A percentile compares a stretch with the other conserved stretches of the same genome.
Evolutionary conservation across 2,329 filamentous ascomycete species (phyloP).

Genomic region (Tolypocladium cylindrosporum): DNA sequence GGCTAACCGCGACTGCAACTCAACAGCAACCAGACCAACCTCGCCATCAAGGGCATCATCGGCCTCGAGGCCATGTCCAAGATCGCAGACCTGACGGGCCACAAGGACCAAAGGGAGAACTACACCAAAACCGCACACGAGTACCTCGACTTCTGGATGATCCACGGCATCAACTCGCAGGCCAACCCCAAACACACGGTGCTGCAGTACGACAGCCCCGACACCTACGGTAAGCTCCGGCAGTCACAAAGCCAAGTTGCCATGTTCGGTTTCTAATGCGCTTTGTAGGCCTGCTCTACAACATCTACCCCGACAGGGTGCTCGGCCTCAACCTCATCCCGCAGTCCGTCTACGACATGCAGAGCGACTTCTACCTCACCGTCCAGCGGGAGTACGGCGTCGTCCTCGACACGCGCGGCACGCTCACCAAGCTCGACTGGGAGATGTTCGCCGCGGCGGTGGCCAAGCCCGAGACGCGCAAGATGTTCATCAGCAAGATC

Average conservation of each 20-base stretch:
- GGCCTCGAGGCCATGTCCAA: constrained; percentile 73
- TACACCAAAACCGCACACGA: constrained; percentile 53
- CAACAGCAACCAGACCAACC: constrained; percentile 59
- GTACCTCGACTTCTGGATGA: constrained; percentile 66
- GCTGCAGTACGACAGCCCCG: constrained; percentile 61
- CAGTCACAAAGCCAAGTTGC: not conserved
- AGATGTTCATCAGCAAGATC: constrained; percentile 57
- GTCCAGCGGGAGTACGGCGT: constrained; percentile 70
- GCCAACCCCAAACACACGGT: constrained; percentile 57
- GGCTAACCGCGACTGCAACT: not conserved
- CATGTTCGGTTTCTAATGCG: not conserved
- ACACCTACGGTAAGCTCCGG: constrained; percentile 27
- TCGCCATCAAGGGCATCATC: constrained; percentile 76
- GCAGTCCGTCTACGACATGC: constrained; percentile 63
- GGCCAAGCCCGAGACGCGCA: constrained; percentile 47
- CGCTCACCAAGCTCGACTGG: constrained; percentile 83
- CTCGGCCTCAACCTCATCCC: constrained; percentile 71
- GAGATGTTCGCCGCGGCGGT: constrained; percentile 77
- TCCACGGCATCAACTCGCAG: constrained; percentile 58
- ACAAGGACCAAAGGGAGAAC: constrained; percentile 43
- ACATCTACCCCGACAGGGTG: constrained; percentile 69
- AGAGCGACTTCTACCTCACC: constrained; percentile 65
- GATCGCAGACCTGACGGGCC: constrained; percentile 52
- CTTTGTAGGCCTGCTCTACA: constrained; percentile 49
- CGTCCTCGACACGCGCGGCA: constrained; percentile 69